These are phyloP conservation scores for Selenicereus undatus DNA, from an alignment of 148 eudicot genomes.

Conservation along the genomic window DNA sequence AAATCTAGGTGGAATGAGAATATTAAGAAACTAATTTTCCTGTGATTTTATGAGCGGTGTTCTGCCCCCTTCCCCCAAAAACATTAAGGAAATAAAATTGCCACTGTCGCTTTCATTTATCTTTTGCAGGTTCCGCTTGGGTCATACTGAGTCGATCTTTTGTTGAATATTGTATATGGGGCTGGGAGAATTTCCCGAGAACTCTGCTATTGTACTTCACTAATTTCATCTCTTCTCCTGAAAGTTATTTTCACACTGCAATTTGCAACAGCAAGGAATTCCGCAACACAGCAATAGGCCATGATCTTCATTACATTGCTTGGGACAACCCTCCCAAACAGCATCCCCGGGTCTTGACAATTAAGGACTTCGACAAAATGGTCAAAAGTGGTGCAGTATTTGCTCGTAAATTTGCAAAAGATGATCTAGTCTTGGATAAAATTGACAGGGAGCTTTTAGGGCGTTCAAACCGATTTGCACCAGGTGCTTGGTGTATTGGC, in stretches of 20 bases:
- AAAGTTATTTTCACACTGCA: conserved; percentile 92
- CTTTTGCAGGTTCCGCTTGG: conserved; percentile 90
- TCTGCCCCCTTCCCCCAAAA: neutral
- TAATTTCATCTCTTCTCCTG: conserved; percentile 90
- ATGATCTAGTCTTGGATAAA: conserved; percentile 69
- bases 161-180: conserved; percentile 93
- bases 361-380: conserved; percentile 74
- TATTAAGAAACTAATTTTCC: no score
- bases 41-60: no score
- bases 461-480: conserved; percentile 62
- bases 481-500: conserved; percentile 89
- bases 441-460: conserved; percentile 78
- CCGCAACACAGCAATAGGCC: conserved; percentile 64
- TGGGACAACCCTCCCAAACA: conserved; percentile 98
- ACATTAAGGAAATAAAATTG: neutral
- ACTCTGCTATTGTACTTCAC: conserved; percentile 83
- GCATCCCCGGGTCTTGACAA: conserved; percentile 68
- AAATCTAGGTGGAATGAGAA: neutral
- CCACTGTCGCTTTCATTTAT: neutral
- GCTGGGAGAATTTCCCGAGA: conserved; percentile 95
- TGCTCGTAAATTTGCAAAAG: conserved; percentile 76
- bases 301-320: conserved; percentile 95
- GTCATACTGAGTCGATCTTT: conserved; percentile 83
- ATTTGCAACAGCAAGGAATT: conserved; percentile 78
- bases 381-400: conserved; percentile 82